Conservation (phyloP, 2,329 filamentous ascomycete genomes). For the Paracoccidioides brasiliensis region DNA sequence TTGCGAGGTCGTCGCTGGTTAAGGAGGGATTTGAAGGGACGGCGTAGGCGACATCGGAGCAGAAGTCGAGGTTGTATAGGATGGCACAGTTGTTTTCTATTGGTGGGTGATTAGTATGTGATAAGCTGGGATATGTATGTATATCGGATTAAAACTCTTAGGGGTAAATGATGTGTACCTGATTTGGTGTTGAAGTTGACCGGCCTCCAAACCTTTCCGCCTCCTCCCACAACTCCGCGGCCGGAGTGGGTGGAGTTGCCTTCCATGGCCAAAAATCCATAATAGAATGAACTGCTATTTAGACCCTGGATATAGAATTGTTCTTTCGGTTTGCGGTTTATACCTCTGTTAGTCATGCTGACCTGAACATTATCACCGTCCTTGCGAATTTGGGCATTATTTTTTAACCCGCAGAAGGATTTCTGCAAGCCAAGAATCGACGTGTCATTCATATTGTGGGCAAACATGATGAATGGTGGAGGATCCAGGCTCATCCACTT, state of each 20-base stretch:
- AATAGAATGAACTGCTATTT: conserved; percentile 57
- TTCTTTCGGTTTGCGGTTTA: conserved; percentile 59
- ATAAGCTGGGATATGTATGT: background rate
- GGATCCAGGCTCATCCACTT: conserved; percentile 44
- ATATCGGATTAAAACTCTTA: background rate
- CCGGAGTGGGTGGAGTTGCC: conserved; percentile 43
- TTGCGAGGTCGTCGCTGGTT: conserved; percentile 48
- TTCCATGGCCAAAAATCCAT: conserved; percentile 56
- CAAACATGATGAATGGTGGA: conserved; percentile 66
- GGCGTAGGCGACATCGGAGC: conserved; percentile 75
- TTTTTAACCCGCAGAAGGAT: conserved; percentile 70
- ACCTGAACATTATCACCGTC: conserved; percentile 42
- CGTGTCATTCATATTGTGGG: conserved; percentile 45
- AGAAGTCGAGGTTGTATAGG: conserved; percentile 78
- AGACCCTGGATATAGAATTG: conserved; percentile 76
- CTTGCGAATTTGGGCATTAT: conserved; percentile 50
- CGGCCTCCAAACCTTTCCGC: conserved; percentile 59
- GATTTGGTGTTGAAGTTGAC: conserved; percentile 67
- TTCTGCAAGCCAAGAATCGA: conserved; percentile 56
- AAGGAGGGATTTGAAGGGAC: conserved; percentile 69
- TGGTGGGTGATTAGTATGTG: background rate
- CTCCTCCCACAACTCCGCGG: conserved; percentile 49
- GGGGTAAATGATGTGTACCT: conserved; percentile 35
- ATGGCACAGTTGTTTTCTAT: conserved; percentile 70
- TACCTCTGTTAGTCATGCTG: conserved; percentile 55